A percentile compares a stretch with the other conserved stretches of the same genome.
Evolutionary conservation across 345 rosid species (phyloP).

Genomic region (thale cress (Arabidopsis thaliana)): DNA sequence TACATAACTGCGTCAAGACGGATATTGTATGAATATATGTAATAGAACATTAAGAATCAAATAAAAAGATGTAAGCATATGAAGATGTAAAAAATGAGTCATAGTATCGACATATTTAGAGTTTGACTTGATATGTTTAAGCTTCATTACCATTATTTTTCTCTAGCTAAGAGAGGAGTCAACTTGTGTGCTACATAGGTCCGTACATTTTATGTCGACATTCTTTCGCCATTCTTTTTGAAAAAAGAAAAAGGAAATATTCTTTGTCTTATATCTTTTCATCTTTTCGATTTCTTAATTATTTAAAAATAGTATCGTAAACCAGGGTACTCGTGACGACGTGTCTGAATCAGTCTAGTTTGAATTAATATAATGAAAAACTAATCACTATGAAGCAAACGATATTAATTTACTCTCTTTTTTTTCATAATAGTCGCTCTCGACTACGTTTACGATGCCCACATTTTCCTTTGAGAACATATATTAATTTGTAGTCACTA

Average conservation of each 20-base stretch:
- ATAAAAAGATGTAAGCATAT: not conserved
- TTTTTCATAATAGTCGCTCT: conserved; percentile 36
- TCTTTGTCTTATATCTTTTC: conserved; percentile 24
- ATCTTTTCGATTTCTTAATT: not conserved
- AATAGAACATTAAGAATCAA: not conserved
- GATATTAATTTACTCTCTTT: not conserved
- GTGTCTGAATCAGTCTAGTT: conserved; percentile 27
- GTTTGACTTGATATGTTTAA: conserved; percentile 35
- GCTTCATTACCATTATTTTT: conserved; percentile 30
- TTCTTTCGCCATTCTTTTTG: conserved; percentile 36
- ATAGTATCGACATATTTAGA: conserved; percentile 42
- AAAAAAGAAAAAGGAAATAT: not conserved
- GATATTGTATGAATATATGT: not conserved
- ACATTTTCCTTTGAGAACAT: not conserved
- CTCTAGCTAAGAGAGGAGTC: conserved; percentile 29
- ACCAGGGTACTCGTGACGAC: conserved; percentile 29
- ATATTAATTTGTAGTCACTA: not conserved
- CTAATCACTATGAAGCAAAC: not conserved
- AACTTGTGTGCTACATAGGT: conserved; percentile 11
- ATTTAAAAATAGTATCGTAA: not conserved
- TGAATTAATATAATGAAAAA: not conserved
- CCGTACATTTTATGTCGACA: conserved; percentile 49
- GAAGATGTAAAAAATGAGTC: conserved; percentile 16
- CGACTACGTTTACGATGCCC: conserved; percentile 32
- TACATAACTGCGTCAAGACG: not conserved